phyloP scores from a whole-genome alignment of 2,329 filamentous ascomycete genomes.

The Penicillium sp. region DNA sequence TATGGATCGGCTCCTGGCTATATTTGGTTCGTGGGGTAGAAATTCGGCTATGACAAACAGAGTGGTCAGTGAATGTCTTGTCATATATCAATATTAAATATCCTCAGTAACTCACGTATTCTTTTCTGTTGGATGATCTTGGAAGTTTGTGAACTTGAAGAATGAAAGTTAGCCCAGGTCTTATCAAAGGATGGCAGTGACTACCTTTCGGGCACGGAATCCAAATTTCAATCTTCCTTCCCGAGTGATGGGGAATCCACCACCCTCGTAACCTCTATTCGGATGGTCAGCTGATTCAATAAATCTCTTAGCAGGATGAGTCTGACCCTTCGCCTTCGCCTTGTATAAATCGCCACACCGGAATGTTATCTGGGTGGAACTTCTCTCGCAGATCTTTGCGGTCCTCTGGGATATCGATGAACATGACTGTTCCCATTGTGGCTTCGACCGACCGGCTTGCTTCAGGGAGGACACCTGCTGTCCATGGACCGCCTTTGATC shows the following conservation, averaged over 20 bases:
- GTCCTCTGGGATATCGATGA: slow-evolving; percentile 25
- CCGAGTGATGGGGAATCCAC: slow-evolving; percentile 25
- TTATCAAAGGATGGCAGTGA: background rate
- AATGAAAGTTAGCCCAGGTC: background rate
- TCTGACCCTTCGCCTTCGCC: slow-evolving; percentile 15
- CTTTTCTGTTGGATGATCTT: background rate
- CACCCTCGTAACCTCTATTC: slow-evolving; percentile 15
- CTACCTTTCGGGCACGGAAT: slow-evolving; percentile 22
- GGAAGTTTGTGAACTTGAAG: background rate
- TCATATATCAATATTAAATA: too few relatives aligned
- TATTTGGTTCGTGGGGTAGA: slow-evolving; percentile 12
- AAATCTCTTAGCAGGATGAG: background rate
- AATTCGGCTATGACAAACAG: background rate
- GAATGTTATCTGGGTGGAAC: slow-evolving; percentile 38
- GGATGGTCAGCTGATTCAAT: background rate
- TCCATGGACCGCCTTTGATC: slow-evolving; percentile 28
- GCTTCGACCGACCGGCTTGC: slow-evolving; percentile 35
- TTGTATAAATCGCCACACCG: slow-evolving; percentile 32
- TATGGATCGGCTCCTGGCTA: slow-evolving; percentile 22
- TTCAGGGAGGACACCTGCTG: slow-evolving; percentile 31
- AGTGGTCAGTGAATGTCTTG: background rate
- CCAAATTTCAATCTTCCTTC: slow-evolving; percentile 28
- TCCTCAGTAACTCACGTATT: background rate
- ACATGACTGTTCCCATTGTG: slow-evolving; percentile 40
- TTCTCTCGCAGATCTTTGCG: slow-evolving; percentile 37